Percentiles rank a stretch among this genome's conserved stretches.
Evolutionary conservation across 768 basidiomycete genomes (phyloP).

Genomic region (Sutorius australiensis): DNA sequence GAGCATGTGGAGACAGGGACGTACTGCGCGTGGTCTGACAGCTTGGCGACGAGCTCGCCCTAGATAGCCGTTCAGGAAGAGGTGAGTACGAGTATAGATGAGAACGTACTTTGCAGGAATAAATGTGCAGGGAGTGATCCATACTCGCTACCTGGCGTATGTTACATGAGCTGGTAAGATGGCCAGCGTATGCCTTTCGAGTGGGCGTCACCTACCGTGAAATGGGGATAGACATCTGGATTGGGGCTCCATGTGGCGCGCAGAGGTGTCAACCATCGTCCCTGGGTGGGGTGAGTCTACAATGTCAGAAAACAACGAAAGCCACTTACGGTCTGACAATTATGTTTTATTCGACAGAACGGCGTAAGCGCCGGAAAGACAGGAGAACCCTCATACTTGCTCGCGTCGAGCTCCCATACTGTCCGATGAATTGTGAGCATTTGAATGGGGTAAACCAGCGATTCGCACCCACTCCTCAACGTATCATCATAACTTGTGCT

Average conservation of each 20-base stretch:
- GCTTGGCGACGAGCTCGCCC: conserved; percentile 66
- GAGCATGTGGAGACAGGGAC: conserved; percentile 12
- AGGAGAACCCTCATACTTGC: conserved; percentile 41
- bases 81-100: background rate
- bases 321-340: conserved; percentile 70
- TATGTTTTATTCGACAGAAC: conserved; percentile 59
- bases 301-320: background rate
- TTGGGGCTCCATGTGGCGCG: conserved; percentile 78
- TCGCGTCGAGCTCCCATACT: conserved; percentile 77
- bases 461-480: conserved; percentile 52
- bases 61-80: conserved; percentile 21
- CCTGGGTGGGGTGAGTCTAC: conserved; percentile 39
- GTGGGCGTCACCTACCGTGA: conserved; percentile 51
- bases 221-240: conserved; percentile 77
- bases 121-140: conserved; percentile 74
- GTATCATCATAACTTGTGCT: conserved; percentile 85
- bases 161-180: background rate
- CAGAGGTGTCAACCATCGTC: conserved; percentile 76
- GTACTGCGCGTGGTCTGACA: conserved; percentile 57
- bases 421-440: conserved; percentile 9
- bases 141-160: conserved; percentile 63
- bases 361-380: conserved; percentile 63
- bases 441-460: background rate
- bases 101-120: conserved; percentile 58
- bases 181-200: background rate